Conservation (phyloP, 148 eudicot species). For the Suaeda aralocaspica region DNA sequence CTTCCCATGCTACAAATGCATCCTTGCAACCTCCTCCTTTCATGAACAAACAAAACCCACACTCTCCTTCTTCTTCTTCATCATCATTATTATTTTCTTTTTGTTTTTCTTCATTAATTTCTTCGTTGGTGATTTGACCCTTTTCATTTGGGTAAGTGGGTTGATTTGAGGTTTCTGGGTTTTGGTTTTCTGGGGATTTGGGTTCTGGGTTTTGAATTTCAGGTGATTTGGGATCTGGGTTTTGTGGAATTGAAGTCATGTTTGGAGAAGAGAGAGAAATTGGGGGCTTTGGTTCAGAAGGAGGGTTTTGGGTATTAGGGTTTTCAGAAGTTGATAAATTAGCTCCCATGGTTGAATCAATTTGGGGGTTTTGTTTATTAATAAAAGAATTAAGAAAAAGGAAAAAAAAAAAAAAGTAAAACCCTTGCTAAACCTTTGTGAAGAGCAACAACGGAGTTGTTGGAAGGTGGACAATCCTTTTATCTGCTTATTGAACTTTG, state of each 20-base stretch:
- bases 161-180: constrained; percentile 23
- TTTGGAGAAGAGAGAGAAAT: constrained; percentile 9
- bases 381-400: background rate
- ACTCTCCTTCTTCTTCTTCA: constrained; percentile 48
- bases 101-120: constrained; percentile 8
- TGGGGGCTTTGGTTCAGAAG: background rate
- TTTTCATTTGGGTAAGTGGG: constrained; percentile 18
- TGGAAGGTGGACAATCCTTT: background rate
- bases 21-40: constrained; percentile 66
- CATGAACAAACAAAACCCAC: constrained; percentile 69
- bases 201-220: constrained; percentile 32
- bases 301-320: constrained; percentile 22
- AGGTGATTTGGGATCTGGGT: constrained; percentile 26
- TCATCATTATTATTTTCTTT: constrained; percentile 28
- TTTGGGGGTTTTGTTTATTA: background rate
- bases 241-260: constrained; percentile 26
- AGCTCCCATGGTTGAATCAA: constrained; percentile 23
- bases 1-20: constrained; percentile 44
- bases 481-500: too few species aligned
- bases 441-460: background rate
- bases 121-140: constrained; percentile 16
- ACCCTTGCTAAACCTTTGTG: constrained; percentile 29
- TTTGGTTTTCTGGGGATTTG: constrained; percentile 24
- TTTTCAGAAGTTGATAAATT: constrained; percentile 17
- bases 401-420: background rate